A percentile compares a stretch with the other conserved stretches of the same genome.
Evolutionary conservation across 805 yeast species (phyloP).

Genomic region (Candida orba): DNA sequence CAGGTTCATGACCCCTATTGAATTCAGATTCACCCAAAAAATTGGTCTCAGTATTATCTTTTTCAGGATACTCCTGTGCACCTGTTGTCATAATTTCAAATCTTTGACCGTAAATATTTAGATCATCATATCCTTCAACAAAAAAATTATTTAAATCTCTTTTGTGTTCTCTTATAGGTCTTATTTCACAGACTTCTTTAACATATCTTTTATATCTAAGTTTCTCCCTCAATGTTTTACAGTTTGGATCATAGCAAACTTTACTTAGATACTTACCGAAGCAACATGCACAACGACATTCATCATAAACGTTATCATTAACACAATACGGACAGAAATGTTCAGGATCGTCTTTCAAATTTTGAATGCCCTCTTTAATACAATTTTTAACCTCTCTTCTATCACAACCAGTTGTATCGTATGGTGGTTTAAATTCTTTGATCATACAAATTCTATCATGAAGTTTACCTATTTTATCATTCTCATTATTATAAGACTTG

Average conservation of each 20-base stretch:
- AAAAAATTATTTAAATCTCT: constrained; percentile 1
- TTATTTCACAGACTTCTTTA: constrained; percentile 19
- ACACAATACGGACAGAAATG: constrained; percentile 22
- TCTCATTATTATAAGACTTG: constrained; percentile 17
- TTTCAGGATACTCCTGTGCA: neutral
- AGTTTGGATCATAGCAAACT: constrained; percentile 22
- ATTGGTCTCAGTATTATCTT: neutral
- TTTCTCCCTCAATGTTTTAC: constrained; percentile 16
- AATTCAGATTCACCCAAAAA: constrained; percentile 4
- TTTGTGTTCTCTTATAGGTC: constrained; percentile 12
- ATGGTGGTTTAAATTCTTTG: constrained; percentile 17
- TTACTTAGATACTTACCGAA: constrained; percentile 21
- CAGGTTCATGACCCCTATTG: neutral
- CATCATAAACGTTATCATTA: constrained; percentile 23
- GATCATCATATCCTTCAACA: neutral
- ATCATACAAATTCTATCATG: constrained; percentile 16
- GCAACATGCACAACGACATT: constrained; percentile 25
- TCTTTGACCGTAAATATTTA: constrained; percentile 1
- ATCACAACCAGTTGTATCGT: constrained; percentile 17
- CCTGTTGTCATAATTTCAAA: neutral
- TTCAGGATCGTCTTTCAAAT: constrained; percentile 16
- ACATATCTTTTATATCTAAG: constrained; percentile 22
- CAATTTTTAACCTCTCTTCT: constrained; percentile 16
- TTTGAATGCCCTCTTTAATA: constrained; percentile 18
- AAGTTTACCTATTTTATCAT: constrained; percentile 18